A percentile compares a stretch with the other conserved stretches of the same genome.
Conservation (phyloP, 78 protist species). For the Dictyostelium firmibasis region DNA sequence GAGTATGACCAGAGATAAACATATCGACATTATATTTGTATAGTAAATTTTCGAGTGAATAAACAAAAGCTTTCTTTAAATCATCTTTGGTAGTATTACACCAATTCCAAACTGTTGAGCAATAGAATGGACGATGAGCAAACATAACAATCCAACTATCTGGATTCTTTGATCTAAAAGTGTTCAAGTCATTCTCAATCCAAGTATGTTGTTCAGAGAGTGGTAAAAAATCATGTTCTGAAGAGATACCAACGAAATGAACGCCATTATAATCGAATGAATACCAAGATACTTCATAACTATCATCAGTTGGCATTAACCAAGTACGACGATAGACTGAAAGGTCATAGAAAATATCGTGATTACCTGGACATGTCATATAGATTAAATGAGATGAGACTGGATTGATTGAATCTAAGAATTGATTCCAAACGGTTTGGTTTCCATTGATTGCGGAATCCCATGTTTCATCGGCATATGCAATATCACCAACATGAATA, state of each 20-base stretch:
- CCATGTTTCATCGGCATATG: conserved; percentile 43
- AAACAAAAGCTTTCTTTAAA: not conserved
- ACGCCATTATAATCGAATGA: conserved; percentile 55
- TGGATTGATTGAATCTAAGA: conserved; percentile 19
- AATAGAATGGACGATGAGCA: conserved; percentile 51
- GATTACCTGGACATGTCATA: conserved; percentile 57
- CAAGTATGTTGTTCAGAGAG: conserved; percentile 8
- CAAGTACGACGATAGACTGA: not conserved
- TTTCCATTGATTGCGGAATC: conserved; percentile 15
- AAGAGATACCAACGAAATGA: conserved; percentile 53
- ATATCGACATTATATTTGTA: conserved; percentile 49
- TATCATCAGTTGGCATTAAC: conserved; percentile 24
- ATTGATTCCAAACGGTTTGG: conserved; percentile 42
- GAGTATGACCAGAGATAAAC: conserved; percentile 40
- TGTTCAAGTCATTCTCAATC: conserved; percentile 16
- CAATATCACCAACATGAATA: conserved; percentile 70
- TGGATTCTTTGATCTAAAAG: conserved; percentile 28
- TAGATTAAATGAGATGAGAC: not conserved
- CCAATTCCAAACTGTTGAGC: conserved; percentile 47
- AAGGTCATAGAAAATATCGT: conserved; percentile 38
- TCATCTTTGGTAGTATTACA: not conserved
- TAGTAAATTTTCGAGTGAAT: conserved; percentile 18
- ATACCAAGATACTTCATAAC: conserved; percentile 8
- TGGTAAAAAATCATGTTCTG: conserved; percentile 33
- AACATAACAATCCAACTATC: conserved; percentile 20